Percentiles rank a stretch among this genome's conserved stretches.
Conservation (phyloP, 768 basidiomycete genomes). For the Xerocomus potaroensis region DNA sequence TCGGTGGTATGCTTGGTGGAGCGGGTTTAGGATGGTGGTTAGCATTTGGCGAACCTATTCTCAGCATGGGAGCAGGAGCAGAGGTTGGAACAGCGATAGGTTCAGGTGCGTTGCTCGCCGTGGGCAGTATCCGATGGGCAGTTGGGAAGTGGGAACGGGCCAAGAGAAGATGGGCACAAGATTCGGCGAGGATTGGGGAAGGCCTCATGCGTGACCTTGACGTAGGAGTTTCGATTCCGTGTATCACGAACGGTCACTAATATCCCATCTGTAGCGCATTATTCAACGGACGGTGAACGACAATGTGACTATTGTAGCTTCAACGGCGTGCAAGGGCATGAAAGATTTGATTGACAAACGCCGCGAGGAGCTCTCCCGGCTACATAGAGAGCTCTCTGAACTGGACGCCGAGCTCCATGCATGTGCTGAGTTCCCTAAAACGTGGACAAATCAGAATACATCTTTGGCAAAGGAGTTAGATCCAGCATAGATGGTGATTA, state of each 20-base stretch:
- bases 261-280: constrained; percentile 37
- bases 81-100: constrained; percentile 59
- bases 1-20: constrained; percentile 46
- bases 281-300: constrained; percentile 45
- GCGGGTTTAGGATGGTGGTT: constrained; percentile 54
- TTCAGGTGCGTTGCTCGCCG: constrained; percentile 48
- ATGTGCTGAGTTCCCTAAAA: constrained; percentile 6
- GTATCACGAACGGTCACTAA: constrained; percentile 2
- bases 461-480: constrained; percentile 1
- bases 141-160: constrained; percentile 66
- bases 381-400: constrained; percentile 41
- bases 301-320: constrained; percentile 52
- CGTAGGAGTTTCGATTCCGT: constrained; percentile 33
- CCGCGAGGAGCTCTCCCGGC: constrained; percentile 41
- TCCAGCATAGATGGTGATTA: constrained; percentile 11
- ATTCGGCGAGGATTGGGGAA: constrained; percentile 57
- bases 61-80: constrained; percentile 34
- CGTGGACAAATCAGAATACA: constrained; percentile 2
- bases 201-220: constrained; percentile 62
- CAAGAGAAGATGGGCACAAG: constrained; percentile 63
- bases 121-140: constrained; percentile 55
- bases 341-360: constrained; percentile 37
- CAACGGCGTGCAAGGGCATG: constrained; percentile 45
- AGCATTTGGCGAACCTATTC: constrained; percentile 38
- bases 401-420: constrained; percentile 34